Evolutionary conservation across 2,329 filamentous ascomycete genomes (phyloP), one percentile per base, ranked within the genome.

Genomic region (Nothophoma quercina): DNA sequence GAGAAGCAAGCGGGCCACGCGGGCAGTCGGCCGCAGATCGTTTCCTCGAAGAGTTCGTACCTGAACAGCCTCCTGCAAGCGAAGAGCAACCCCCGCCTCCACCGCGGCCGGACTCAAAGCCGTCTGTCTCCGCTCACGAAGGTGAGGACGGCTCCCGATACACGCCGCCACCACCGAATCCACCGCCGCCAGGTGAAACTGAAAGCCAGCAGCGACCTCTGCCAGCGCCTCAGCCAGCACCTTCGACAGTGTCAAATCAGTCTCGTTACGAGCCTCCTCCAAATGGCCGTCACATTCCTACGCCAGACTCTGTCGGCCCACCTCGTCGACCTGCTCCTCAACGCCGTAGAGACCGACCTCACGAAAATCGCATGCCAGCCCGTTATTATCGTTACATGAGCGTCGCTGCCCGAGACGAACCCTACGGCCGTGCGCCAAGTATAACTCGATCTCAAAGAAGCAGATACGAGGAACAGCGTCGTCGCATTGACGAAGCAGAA

Each of bases 321-420:
- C 55, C 55, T 21, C 61, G 68, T 42, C 65, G 68, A 52, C 39
- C 57, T 48, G 68, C 60, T 16, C 68, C 69, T 10, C 62, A 68
- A 7, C 68, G 71, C 12, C 67, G 70, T 9, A 62, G 69, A 48
- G 70, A 74, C 18, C 64, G 67, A 25, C 62, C 65, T 4, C 63
- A 71, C 36, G 70, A 71, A 8, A 64, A 72, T 13, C 62, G 63
- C 13, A 63, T 69, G 44, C 69, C 70, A 1, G 69, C 70, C 13
- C 64, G 70, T 13, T 74, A 72, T 54, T 68, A 69, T 43, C 66
- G 70, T 36, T 73, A 73, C 45, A 69, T 71, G 68, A 71, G 67
- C 19, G 62, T 70, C 26, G 61, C 63, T 15, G 57, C 62, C 13
- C 68, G 68, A 25, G 70, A 73, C 5, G 71, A 74, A n/a, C 67